A percentile compares a stretch with the other conserved stretches of the same genome.
Evolutionary conservation across 176 grass and related monocot genomes (phyloP).

Genomic region (Zea luxurians): DNA sequence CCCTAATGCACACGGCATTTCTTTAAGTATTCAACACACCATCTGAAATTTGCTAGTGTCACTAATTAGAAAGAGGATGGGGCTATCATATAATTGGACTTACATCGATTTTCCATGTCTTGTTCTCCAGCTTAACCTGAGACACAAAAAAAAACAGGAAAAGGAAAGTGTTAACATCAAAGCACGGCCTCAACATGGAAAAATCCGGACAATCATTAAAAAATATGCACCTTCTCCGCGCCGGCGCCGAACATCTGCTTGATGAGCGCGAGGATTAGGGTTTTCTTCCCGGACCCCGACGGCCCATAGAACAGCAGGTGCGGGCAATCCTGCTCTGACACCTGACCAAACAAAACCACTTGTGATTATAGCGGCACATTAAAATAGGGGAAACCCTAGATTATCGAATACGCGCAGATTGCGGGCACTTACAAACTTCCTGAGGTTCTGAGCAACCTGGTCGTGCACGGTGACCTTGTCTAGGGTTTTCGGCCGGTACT

Average conservation of each 20-base stretch:
- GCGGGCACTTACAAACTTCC: conserved; percentile 66
- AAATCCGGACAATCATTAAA: neutral
- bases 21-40: neutral
- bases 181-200: neutral
- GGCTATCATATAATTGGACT: conserved; percentile 25
- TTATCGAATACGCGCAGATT: neutral
- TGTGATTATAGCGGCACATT: neutral
- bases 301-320: conserved; percentile 96
- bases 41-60: neutral
- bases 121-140: conserved; percentile 98
- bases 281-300: conserved; percentile 92
- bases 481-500: conserved; percentile 90
- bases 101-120: conserved; percentile 95
- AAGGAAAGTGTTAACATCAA: conserved; percentile 11
- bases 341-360: conserved; percentile 32
- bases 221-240: conserved; percentile 57
- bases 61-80: neutral
- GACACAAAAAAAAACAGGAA: no score
- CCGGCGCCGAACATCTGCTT: conserved; percentile 90
- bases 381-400: conserved; percentile 41
- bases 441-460: conserved; percentile 74
- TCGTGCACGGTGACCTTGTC: conserved; percentile 89
- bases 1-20: neutral
- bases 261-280: conserved; percentile 93
- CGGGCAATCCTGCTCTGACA: conserved; percentile 94